Evolutionary conservation across 169 alveolate species (phyloP).

Genomic region (Eimeria falciformis): DNA sequence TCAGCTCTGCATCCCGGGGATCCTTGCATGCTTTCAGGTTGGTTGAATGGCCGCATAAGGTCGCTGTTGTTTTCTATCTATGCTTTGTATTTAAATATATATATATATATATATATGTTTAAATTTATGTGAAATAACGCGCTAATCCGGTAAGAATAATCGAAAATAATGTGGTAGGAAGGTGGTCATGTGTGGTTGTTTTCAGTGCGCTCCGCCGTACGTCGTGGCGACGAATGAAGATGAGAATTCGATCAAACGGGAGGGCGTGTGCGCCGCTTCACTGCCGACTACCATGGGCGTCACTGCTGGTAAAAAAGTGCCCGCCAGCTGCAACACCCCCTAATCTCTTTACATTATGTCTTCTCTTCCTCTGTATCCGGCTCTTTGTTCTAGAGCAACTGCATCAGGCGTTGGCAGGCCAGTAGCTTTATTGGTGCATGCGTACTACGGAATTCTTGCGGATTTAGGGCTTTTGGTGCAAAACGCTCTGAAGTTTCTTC

Average conservation of each 20-base stretch:
- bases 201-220: conserved; percentile 95
- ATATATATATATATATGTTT: conserved; percentile 1
- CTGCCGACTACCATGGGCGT: conserved; percentile 97
- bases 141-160: not conserved
- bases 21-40: conserved; percentile 96
- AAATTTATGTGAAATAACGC: not conserved
- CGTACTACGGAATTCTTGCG: not conserved
- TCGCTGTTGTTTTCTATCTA: too few relatives aligned
- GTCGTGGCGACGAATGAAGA: conserved; percentile 94
- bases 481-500: conserved; percentile 93
- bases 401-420: not conserved
- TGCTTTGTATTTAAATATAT: not conserved
- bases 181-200: conserved; percentile 17
- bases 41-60: not conserved
- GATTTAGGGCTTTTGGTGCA: conserved; percentile 91
- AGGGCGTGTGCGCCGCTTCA: conserved; percentile 97
- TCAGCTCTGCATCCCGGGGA: conserved; percentile 96
- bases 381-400: not conserved
- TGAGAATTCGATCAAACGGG: conserved; percentile 93
- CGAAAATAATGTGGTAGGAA: not conserved
- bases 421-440: not conserved
- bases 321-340: not conserved
- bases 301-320: conserved; percentile 88
- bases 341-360: not conserved
- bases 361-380: not conserved